Evolutionary conservation across 495 filamentous ascomycete genomes (phyloP).

Genomic region (Chaetomium tenue): DNA sequence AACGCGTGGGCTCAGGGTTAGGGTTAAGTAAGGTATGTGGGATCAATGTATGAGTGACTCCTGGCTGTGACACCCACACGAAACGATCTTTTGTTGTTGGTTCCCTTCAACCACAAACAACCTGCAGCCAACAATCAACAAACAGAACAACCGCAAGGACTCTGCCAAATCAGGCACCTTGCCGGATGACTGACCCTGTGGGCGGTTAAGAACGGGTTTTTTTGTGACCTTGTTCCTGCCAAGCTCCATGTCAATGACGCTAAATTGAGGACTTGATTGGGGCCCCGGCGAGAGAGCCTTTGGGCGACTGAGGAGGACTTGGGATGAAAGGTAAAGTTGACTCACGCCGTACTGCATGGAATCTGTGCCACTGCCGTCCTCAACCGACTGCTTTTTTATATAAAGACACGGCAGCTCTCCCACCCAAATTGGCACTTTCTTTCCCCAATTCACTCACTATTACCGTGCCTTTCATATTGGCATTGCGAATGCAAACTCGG

Average conservation of each 20-base stretch:
- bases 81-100: too few species aligned
- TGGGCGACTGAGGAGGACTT: too few species aligned
- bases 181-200: neutral
- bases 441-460: neutral
- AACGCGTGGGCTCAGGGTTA: too few species aligned
- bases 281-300: too few species aligned
- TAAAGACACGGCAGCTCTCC: neutral
- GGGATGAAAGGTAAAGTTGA: neutral
- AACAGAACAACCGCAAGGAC: neutral
- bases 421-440: too few species aligned
- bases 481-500: too few species aligned
- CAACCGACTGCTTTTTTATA: neutral
- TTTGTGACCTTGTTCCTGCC: neutral
- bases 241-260: neutral
- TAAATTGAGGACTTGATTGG: constrained; percentile 4
- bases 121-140: neutral
- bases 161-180: neutral
- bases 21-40: too few species aligned
- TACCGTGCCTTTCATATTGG: too few species aligned
- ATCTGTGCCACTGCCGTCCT: neutral
- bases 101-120: neutral
- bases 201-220: too few species aligned
- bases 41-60: too few species aligned
- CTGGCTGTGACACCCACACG: too few species aligned
- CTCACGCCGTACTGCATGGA: neutral